Evolutionary conservation across 768 basidiomycete species (phyloP).

Genomic region (Mycena leptocephala): DNA sequence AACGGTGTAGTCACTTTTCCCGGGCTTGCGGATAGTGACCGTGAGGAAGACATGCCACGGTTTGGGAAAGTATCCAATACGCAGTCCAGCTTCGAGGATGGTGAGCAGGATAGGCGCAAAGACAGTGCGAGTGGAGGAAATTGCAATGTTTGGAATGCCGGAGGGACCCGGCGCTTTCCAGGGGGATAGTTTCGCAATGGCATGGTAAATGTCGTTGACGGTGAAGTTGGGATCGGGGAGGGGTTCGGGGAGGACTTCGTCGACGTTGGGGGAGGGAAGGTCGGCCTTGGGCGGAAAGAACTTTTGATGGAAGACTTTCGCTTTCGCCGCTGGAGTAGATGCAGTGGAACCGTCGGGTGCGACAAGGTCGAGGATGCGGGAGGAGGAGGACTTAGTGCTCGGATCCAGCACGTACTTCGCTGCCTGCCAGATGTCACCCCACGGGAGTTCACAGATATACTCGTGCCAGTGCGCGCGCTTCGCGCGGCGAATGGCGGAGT

Average conservation of each 20-base stretch:
- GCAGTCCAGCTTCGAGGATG: background rate
- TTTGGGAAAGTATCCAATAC: background rate
- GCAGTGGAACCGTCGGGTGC: background rate
- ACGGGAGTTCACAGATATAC: background rate
- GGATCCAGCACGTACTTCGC: constrained; percentile 3
- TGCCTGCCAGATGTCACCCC: background rate
- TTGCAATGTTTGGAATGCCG: background rate
- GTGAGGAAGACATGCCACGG: too few relatives aligned
- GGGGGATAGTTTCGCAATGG: background rate
- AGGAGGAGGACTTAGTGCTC: background rate
- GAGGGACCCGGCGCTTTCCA: background rate
- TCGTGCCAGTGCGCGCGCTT: background rate
- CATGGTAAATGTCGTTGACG: background rate
- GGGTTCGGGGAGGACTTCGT: background rate
- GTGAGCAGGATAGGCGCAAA: background rate
- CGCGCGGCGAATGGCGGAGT: background rate
- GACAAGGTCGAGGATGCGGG: background rate
- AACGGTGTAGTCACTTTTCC: too few relatives aligned
- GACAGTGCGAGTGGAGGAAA: background rate
- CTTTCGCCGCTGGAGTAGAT: background rate
- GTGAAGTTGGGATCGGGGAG: background rate
- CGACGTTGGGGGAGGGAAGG: background rate
- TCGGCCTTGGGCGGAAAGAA: background rate
- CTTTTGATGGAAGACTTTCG: background rate
- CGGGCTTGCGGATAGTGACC: too few relatives aligned